A percentile compares a stretch with the other conserved stretches of the same genome.
Conservation (phyloP, 2,329 filamentous ascomycete species). For the Colletotrichum graminicola region DNA sequence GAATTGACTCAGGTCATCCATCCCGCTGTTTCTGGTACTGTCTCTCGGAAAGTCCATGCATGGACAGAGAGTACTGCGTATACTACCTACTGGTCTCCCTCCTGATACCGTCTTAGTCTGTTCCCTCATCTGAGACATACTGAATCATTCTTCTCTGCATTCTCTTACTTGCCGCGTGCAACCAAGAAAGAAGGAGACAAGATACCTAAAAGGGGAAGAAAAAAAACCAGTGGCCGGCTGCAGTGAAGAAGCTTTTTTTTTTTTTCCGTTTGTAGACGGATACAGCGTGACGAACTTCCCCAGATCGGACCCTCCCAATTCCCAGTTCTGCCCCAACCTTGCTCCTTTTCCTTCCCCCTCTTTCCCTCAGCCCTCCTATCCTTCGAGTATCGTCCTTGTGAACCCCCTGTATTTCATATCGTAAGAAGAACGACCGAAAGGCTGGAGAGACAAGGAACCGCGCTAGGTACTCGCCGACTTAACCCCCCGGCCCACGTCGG, state of each 20-base stretch:
- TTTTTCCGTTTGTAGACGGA: not conserved
- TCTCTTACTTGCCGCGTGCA: conserved; percentile 6
- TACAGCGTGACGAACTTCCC: conserved; percentile 30
- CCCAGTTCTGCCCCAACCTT: conserved; percentile 20
- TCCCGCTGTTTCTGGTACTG: conserved; percentile 31
- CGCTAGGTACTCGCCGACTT: not conserved
- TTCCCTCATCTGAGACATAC: conserved; percentile 13
- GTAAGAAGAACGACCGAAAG: conserved; percentile 13
- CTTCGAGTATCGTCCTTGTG: not conserved
- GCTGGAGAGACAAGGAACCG: conserved; percentile 3
- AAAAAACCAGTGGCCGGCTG: conserved; percentile 29
- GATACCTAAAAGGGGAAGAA: not conserved
- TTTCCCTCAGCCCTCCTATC: not conserved
- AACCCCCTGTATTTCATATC: conserved; percentile 6
- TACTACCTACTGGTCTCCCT: conserved; percentile 21
- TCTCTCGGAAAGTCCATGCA: not conserved
- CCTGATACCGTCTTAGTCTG: conserved; percentile 9
- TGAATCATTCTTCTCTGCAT: conserved; percentile 22
- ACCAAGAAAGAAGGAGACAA: conserved; percentile 6
- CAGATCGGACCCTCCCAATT: conserved; percentile 3
- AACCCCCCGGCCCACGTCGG: conserved; percentile 12
- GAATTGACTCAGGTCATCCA: conserved; percentile 38
- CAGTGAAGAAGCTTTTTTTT: conserved; percentile 34
- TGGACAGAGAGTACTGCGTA: not conserved
- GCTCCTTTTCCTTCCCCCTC: not conserved